phyloP scores from a whole-genome alignment of 345 rosid genomes.

The Alliaria petiolata region DNA sequence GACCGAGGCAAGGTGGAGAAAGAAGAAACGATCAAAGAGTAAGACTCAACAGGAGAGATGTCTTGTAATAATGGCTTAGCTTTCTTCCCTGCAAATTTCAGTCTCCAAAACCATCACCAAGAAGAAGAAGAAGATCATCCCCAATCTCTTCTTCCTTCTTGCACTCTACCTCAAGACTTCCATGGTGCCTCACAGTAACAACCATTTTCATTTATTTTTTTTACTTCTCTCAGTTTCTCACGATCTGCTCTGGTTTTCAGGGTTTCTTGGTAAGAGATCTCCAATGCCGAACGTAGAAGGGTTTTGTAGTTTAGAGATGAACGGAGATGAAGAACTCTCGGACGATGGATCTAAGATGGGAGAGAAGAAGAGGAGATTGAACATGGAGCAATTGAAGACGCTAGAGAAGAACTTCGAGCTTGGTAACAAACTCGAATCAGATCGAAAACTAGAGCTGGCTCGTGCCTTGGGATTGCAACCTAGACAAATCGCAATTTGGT shows the following conservation, averaged over 20 bases:
- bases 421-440: slow-evolving; percentile 94
- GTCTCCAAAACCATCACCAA: slow-evolving; percentile 66
- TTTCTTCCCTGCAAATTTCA: slow-evolving; percentile 77
- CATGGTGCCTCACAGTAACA: slow-evolving; percentile 46
- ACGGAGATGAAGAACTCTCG: slow-evolving; percentile 69
- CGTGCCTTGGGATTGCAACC: slow-evolving; percentile 87
- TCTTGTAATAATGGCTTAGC: slow-evolving; percentile 81
- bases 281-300: slow-evolving; percentile 50
- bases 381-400: slow-evolving; percentile 78
- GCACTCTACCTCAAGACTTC: slow-evolving; percentile 54
- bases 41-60: no score
- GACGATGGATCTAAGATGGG: slow-evolving; percentile 93
- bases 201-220: background rate
- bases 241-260: background rate
- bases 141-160: slow-evolving; percentile 33
- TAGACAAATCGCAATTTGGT: slow-evolving; percentile 93
- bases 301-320: slow-evolving; percentile 41
- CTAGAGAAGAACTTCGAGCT: slow-evolving; percentile 91
- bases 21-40: background rate
- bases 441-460: slow-evolving; percentile 89
- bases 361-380: slow-evolving; percentile 90
- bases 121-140: slow-evolving; percentile 58
- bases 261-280: slow-evolving; percentile 73
- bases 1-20: background rate
- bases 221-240: background rate